These are phyloP conservation scores for Hypholoma sublateritium DNA, from an alignment of 768 basidiomycete genomes.

Conservation along the genomic window DNA sequence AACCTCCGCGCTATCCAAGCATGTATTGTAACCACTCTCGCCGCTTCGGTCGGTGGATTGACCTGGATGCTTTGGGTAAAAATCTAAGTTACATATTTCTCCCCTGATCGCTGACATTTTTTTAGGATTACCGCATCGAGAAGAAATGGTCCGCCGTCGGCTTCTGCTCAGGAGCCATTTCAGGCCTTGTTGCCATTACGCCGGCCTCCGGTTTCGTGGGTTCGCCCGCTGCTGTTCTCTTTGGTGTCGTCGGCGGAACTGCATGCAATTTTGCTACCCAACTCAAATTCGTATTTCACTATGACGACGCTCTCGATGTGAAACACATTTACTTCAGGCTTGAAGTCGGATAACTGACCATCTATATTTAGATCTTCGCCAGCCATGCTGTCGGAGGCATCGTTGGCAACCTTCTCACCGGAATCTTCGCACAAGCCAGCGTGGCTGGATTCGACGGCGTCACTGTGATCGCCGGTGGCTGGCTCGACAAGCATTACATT, in stretches of 20 bases:
- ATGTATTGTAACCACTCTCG: conserved; percentile 91
- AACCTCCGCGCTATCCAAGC: conserved; percentile 87
- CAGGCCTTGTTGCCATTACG: conserved; percentile 87
- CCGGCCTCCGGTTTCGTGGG: conserved; percentile 85
- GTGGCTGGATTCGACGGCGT: conserved; percentile 81
- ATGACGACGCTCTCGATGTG: conserved; percentile 82
- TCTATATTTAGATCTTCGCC: conserved; percentile 72
- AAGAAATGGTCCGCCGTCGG: conserved; percentile 92
- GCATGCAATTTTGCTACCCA: conserved; percentile 95
- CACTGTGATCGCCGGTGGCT: conserved; percentile 71
- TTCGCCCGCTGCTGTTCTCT: conserved; percentile 78
- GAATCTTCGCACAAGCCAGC: conserved; percentile 79
- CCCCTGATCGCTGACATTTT: not conserved
- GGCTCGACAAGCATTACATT: conserved; percentile 79
- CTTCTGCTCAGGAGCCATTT: conserved; percentile 93
- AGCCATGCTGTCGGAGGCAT: conserved; percentile 79
- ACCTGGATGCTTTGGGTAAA: conserved; percentile 90
- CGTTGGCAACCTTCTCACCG: conserved; percentile 83
- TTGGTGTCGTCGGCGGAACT: conserved; percentile 82
- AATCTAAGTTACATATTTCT: not conserved
- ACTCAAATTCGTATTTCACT: conserved; percentile 78
- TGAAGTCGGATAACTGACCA: not conserved
- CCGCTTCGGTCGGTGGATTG: conserved; percentile 83
- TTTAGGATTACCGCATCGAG: conserved; percentile 87
- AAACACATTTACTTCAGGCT: conserved; percentile 16